phyloP scores from a whole-genome alignment of 2,329 filamentous ascomycete species.

The Epichloe hybrida region DNA sequence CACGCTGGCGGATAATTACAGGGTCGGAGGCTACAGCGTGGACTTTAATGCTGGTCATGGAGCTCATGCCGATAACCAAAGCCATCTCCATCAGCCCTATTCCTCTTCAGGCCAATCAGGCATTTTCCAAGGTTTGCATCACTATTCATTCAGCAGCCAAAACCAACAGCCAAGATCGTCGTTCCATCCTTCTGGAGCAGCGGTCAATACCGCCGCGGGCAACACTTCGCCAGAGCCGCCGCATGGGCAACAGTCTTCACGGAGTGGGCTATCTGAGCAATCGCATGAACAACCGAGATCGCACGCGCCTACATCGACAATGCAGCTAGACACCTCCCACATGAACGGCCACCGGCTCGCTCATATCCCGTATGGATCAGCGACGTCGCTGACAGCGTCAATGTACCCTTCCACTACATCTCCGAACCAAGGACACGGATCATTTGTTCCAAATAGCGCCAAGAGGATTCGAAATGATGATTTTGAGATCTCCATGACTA shows the following conservation, averaged over 20 bases:
- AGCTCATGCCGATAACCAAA: conserved; percentile 50
- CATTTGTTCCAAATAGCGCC: conserved; percentile 20
- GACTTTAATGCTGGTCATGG: conserved; percentile 54
- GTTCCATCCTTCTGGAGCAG: conserved; percentile 31
- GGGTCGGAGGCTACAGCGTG: conserved; percentile 61
- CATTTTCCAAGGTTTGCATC: conserved; percentile 6
- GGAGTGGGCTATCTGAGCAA: conserved; percentile 24
- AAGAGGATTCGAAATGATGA: conserved; percentile 47
- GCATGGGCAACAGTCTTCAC: conserved; percentile 19
- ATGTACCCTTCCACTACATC: conserved; percentile 38
- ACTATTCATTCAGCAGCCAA: conserved; percentile 6
- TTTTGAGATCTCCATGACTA: conserved; percentile 40
- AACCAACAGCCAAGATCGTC: conserved; percentile 25
- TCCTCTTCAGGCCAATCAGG: conserved; percentile 29
- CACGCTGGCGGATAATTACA: conserved; percentile 64
- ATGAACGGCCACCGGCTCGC: conserved; percentile 39
- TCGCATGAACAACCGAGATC: conserved; percentile 19
- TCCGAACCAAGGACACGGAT: conserved; percentile 20
- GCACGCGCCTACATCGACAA: conserved; percentile 25
- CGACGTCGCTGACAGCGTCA: conserved; percentile 35
- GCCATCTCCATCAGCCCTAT: conserved; percentile 51
- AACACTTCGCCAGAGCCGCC: conserved; percentile 30
- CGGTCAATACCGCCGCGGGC: conserved; percentile 24
- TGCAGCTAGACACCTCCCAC: conserved; percentile 42
- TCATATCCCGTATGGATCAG: conserved; percentile 37